Evolutionary conservation across 2,329 filamentous ascomycete species (phyloP).

Genomic region (Phialophora tarda): DNA sequence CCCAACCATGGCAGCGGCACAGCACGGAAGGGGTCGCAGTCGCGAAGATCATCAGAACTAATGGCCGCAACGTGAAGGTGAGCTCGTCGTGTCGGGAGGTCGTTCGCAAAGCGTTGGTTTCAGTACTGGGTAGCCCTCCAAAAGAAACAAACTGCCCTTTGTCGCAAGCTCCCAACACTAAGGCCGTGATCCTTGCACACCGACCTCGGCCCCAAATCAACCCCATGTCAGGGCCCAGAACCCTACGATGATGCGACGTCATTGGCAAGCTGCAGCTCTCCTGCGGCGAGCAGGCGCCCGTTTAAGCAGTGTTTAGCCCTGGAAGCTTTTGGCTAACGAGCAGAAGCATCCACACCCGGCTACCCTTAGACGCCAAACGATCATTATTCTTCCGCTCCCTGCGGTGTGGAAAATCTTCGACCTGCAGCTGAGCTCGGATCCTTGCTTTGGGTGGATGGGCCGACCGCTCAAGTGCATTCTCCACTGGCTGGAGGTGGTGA

Average conservation of each 20-base stretch:
- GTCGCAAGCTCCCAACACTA: neutral
- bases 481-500: slow-evolving; percentile 3
- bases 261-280: slow-evolving; percentile 19
- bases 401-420: neutral
- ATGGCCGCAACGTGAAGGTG: neutral
- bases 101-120: neutral
- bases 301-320: slow-evolving; percentile 10
- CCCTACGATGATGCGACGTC: slow-evolving; percentile 16
- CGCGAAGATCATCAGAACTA: neutral
- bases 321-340: slow-evolving; percentile 19
- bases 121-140: neutral
- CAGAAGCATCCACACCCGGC: slow-evolving; percentile 17
- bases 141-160: neutral
- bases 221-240: slow-evolving; percentile 19
- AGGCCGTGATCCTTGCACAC: slow-evolving; percentile 1
- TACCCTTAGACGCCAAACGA: neutral
- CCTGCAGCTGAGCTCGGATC: slow-evolving; percentile 13
- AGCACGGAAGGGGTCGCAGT: neutral
- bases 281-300: slow-evolving; percentile 3
- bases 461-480: neutral
- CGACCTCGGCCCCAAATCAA: slow-evolving; percentile 8
- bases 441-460: slow-evolving; percentile 3
- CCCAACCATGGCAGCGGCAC: neutral
- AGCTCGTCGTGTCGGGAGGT: neutral
- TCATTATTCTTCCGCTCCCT: slow-evolving; percentile 1